Evolutionary conservation across 2,329 filamentous ascomycete genomes (phyloP), one percentile per base, ranked within the genome.

Genomic region (Colletotrichum lini): DNA sequence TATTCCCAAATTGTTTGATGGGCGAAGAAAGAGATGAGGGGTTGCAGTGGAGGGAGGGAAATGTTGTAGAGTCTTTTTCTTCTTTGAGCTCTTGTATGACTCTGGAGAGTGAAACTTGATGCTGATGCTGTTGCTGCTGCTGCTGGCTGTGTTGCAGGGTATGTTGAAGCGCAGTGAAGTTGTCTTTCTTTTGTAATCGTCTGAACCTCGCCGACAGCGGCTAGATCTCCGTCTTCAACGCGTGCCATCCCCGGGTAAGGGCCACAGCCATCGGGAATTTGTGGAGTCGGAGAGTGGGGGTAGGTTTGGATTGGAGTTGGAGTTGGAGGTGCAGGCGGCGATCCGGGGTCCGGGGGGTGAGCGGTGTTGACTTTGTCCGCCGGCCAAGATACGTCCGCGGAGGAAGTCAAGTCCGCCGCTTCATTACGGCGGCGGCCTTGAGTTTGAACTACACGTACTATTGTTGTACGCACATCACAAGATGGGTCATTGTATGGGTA

Each of bases 121-220:
- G 45, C 23, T 40, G 45, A 12, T 65, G 45, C 26, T 59, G 21
- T n/a, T n/a, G 26, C 30, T 30, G 5, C 23, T 15, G 42, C 10
- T 30, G 45, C 18, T 59, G 21, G 40, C 26, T 45, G 13, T 52
- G 21, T 2, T 60, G 35, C 30, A 60, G 26, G 40, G 62, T 38
- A 49, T 45, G 13, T 44, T 40, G 50, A 18, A 56, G 15, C 23
- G 13, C 21, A 44, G 63, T 57, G 56, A 70, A 52, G 49, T 47
- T 67, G 50, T 45, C 50, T 45, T 30, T 70, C 64, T 70, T 65
- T 70, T 67, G 68, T 67, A 67, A 70, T 26, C 44, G 35, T 50
- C 13, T 4, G 26, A 62, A n/a, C 38, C 9, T 38, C 35, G 57
- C 68, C 64, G 62, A 66, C 56, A 70, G 52, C 68, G 57, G 68